A percentile compares a stretch with the other conserved stretches of the same genome.
phyloP scores from a whole-genome alignment of 208 protist genomes.

The Endotrypanum monterogeii region DNA sequence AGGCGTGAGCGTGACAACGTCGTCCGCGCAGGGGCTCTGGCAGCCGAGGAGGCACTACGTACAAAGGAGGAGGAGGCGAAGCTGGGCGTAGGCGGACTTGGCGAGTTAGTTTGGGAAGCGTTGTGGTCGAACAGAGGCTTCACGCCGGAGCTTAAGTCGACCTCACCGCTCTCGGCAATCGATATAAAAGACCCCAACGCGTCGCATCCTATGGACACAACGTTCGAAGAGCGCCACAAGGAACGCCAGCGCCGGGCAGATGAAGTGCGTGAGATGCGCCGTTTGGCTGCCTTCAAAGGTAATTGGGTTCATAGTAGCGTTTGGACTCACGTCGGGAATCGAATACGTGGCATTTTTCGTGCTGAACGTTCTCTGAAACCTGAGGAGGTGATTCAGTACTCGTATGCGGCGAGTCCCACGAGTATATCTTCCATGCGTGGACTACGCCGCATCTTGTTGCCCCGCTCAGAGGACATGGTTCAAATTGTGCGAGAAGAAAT shows the following conservation, averaged over 20 bases:
- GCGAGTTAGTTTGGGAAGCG: slow-evolving; percentile 23
- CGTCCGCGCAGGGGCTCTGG: not conserved
- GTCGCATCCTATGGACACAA: slow-evolving; percentile 84
- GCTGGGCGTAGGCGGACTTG: not conserved
- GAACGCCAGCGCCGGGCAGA: slow-evolving; percentile 30
- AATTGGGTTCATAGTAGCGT: not conserved
- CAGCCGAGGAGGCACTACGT: slow-evolving; percentile 1
- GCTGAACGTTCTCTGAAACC: slow-evolving; percentile 11
- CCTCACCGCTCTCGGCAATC: slow-evolving; percentile 9
- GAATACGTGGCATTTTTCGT: slow-evolving; percentile 62
- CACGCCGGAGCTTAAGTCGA: not conserved
- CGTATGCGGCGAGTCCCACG: slow-evolving; percentile 80
- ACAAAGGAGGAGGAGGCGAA: not conserved
- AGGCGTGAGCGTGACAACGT: slow-evolving; percentile 45
- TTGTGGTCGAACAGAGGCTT: slow-evolving; percentile 14
- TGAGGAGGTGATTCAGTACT: slow-evolving; percentile 61
- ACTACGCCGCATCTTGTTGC: slow-evolving; percentile 76
- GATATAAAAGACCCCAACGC: slow-evolving; percentile 8
- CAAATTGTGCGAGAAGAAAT: slow-evolving; percentile 89
- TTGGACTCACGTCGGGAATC: slow-evolving; percentile 23
- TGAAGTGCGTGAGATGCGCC: slow-evolving; percentile 43
- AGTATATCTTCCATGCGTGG: slow-evolving; percentile 64
- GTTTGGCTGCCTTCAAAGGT: slow-evolving; percentile 20
- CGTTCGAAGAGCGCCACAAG: slow-evolving; percentile 39
- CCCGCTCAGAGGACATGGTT: slow-evolving; percentile 81